Base-by-base conservation (phyloP, 768 basidiomycete species). In the Tephrocybe sp. region DNA sequence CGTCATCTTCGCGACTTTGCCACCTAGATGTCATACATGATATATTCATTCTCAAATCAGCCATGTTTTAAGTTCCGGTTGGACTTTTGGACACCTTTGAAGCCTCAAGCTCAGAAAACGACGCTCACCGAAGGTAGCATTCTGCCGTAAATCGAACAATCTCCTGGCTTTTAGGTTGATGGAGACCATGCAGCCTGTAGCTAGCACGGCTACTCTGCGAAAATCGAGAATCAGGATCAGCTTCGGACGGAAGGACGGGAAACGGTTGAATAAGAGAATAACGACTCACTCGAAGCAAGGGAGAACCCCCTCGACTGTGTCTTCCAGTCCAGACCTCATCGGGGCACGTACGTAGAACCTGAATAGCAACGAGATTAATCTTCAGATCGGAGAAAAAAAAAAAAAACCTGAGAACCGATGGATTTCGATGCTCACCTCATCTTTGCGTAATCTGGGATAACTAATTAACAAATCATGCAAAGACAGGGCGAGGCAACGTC, bases 391-490 rank as follows among this genome's bases (percentile, higher is more conserved):
- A n/a, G n/a, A n/a, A n/a, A n/a, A n/a, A n/a, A n/a, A n/a, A n/a
- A n/a, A n/a, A 1, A 1, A 22, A 39, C 46, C 14, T n/a, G 43
- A 26, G 55, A 10, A 11, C 20, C n/a, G 4, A 39, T 38, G 7
- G 11, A 13, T n/a, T n/a, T n/a, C n/a, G n/a, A n/a, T n/a, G n/a
- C n/a, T n/a, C 62, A 86, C 87, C 71, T 68, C 69, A 89, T 81
- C 56, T 83, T 84, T 1, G 88, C 74, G 62, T 89, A 85, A 64
- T 92, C 89, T 0, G 92, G 92, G 39, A 91, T 89, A 43, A 94
- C 91, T 92, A 39, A 9, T 16, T 8, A 42, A 3, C 14, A 45
- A 11, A 5, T 11, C 14, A 10, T n/a, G 23, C 32, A 8, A 12
- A n/a, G 39, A 17, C n/a, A 19, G 39, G 14, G 51, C 22, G 13